These are phyloP conservation scores for Candida andamanensis DNA, from an alignment of 805 yeast species.

Conservation along the genomic window DNA sequence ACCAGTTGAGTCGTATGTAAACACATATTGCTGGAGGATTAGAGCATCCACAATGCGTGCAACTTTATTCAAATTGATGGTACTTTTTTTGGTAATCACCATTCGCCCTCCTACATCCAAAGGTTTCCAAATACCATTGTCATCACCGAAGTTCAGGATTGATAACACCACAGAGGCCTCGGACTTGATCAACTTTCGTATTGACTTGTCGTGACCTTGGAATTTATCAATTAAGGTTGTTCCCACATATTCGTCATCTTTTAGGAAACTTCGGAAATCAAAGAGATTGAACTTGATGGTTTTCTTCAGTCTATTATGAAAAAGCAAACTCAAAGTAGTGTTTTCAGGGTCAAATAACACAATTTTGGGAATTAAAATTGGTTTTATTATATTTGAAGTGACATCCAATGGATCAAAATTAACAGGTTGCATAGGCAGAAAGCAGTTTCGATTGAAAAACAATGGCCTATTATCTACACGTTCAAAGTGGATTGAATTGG, in stretches of 20 bases:
- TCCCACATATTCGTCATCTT: constrained; percentile 6
- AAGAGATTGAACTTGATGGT: constrained; percentile 25
- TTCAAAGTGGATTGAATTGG: constrained; percentile 44
- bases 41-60: constrained; percentile 25
- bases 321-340: constrained; percentile 16
- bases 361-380: constrained; percentile 14
- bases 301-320: constrained; percentile 35
- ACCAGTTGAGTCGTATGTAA: constrained; percentile 27
- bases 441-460: constrained; percentile 7
- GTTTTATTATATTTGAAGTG: constrained; percentile 9
- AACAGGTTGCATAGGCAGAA: constrained; percentile 6
- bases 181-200: constrained; percentile 52
- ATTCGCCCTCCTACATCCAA: constrained; percentile 19
- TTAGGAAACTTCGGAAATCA: constrained; percentile 8
- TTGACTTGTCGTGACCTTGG: constrained; percentile 85
- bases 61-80: constrained; percentile 16
- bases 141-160: constrained; percentile 31
- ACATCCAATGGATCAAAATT: neutral
- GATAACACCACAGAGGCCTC: constrained; percentile 27
- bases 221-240: constrained; percentile 41
- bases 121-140: constrained; percentile 42
- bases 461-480: constrained; percentile 20
- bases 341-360: constrained; percentile 9
- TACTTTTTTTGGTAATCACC: constrained; percentile 30
- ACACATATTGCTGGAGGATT: constrained; percentile 30